Base-by-base conservation (phyloP, 1,139 yeast species). In the Waltiozyma sp. region DNA sequence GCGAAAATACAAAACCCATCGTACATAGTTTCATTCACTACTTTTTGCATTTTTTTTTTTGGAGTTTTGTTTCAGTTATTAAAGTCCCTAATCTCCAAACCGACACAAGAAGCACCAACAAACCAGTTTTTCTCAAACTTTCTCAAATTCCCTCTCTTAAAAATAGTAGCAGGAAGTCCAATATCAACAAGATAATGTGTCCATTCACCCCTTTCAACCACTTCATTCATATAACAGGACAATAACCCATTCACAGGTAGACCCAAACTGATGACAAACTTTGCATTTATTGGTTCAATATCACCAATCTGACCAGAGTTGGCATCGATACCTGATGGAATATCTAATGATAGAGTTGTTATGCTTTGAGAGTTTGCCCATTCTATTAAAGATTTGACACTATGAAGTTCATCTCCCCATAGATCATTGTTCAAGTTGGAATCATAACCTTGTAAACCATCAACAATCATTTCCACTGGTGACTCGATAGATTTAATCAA, bases 321-420 rank as follows among this genome's bases (percentile, higher is more conserved):
- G 9, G 93, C 82, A 56, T 87, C 95, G 38, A 84, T 68, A 8
- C 96, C 96, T 0, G 89, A 74, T 3, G 95, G 93, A 31, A 85
- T 75, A 55, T 87, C 95, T 24, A 88, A 60, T 0, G 95, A 82
- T 66, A 80, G 64, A 40, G 75, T 72, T 9, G 72, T 64, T 39
- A 65, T 64, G 37, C 65, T 67, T n/a, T 72, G 72, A 41, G 65
- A 66, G 50, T 83, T 82, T 48, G 84, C 75, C 95, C 96, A 88
- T 16, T 63, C 63, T 26, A 85, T 70, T 21, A 82, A 54, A n/a
- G 63, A 57, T 9, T 56, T 52, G n/a, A 75, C 73, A 5, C 62
- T 61, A 26, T 64, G 57, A 26, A 72, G 62, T 45, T 75, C 81
- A 41, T 71, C 76, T 42, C 63, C 73, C 54, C 69, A 62, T 41